These are phyloP conservation scores for Penicillium sp. DNA, from an alignment of 2,329 filamentous ascomycete species.

Conservation along the genomic window DNA sequence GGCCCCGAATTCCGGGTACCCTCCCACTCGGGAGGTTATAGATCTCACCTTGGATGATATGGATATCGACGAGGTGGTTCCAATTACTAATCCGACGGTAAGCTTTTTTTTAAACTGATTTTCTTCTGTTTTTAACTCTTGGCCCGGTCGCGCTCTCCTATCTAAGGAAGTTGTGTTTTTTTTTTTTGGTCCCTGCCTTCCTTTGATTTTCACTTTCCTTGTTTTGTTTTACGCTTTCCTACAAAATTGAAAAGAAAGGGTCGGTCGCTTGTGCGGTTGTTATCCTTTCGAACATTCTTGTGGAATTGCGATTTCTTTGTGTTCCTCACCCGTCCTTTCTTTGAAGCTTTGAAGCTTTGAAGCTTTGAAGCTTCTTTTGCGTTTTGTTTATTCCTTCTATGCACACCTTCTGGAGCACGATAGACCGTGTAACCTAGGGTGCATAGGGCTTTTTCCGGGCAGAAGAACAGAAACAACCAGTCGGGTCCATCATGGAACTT, in stretches of 20 bases:
- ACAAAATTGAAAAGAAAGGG: too few relatives aligned
- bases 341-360: not conserved
- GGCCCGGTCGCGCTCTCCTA: not conserved
- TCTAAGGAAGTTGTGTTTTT: not conserved
- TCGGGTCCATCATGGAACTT: not conserved
- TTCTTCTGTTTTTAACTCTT: not conserved
- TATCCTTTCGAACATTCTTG: not conserved
- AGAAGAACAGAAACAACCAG: not conserved
- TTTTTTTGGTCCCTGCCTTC: not conserved
- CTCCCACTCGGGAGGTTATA: conserved; percentile 6
- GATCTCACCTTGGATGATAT: conserved; percentile 12
- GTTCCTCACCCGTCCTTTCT: not conserved
- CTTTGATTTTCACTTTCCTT: not conserved
- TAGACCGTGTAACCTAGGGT: not conserved
- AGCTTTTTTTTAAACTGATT: not conserved
- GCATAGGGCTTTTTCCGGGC: not conserved
- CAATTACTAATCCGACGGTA: not conserved
- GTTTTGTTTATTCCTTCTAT: not conserved
- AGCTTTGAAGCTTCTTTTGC: not conserved
- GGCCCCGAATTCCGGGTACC: conserved; percentile 1
- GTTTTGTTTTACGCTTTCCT: not conserved
- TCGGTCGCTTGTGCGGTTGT: not conserved
- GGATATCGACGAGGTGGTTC: not conserved
- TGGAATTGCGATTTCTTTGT: not conserved
- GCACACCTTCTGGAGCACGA: not conserved